These are phyloP conservation scores for Pseudocercospora vitis DNA, from an alignment of 2,329 filamentous ascomycete genomes.

Conservation along the genomic window DNA sequence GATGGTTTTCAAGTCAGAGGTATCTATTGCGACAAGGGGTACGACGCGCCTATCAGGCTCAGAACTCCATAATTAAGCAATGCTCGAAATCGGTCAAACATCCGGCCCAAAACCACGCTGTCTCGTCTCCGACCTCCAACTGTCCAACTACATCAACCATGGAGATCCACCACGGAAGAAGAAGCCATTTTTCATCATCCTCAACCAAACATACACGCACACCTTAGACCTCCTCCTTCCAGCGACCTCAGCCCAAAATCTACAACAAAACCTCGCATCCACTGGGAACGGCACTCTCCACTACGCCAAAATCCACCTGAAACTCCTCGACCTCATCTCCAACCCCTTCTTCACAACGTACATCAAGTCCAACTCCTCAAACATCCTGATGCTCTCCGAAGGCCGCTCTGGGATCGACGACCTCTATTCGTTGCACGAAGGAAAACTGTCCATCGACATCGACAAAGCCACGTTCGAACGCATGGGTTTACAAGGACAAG, in stretches of 20 bases:
- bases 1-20: too few relatives aligned
- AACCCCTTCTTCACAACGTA: constrained; percentile 79
- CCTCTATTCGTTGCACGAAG: constrained; percentile 68
- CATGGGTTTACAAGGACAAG: constrained; percentile 73
- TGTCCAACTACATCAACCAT: constrained; percentile 68
- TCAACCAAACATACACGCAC: constrained; percentile 66
- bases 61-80: too few relatives aligned
- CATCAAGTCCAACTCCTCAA: constrained; percentile 63
- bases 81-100: constrained; percentile 21
- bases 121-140: constrained; percentile 67
- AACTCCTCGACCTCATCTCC: constrained; percentile 68
- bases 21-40: too few relatives aligned
- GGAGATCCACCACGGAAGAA: constrained; percentile 69
- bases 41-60: too few relatives aligned
- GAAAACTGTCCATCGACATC: constrained; percentile 73
- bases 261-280: constrained; percentile 16
- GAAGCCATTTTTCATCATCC: constrained; percentile 72
- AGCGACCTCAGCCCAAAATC: constrained; percentile 6
- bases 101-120: constrained; percentile 56
- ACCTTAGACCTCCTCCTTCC: constrained; percentile 74
- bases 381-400: constrained; percentile 80
- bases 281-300: constrained; percentile 36
- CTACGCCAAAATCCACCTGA: constrained; percentile 72
- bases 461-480: constrained; percentile 80
- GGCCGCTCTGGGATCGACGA: constrained; percentile 67